Percentiles rank a stretch among this genome's conserved stretches.
Evolutionary conservation across 2,329 filamentous ascomycete species (phyloP).

Genomic region (Fusarium graminum): DNA sequence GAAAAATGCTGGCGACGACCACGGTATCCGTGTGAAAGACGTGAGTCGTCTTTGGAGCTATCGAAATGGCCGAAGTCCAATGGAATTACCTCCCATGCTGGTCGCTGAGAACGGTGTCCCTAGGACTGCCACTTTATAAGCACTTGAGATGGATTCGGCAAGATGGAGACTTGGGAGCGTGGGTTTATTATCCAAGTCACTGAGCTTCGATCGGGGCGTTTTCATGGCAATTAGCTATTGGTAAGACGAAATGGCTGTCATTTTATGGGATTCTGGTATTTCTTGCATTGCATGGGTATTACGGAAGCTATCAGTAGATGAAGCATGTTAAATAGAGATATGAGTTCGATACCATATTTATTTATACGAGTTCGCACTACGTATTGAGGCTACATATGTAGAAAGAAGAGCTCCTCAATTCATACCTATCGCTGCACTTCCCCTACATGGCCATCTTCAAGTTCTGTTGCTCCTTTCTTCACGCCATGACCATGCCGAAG

Average conservation of each 20-base stretch:
- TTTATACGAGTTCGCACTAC: too few species aligned
- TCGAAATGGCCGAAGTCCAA: constrained; percentile 68
- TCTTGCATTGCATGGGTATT: not conserved
- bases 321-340: too few species aligned
- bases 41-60: constrained; percentile 74
- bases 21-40: constrained; percentile 67
- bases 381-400: too few species aligned
- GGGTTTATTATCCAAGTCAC: not conserved
- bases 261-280: not conserved
- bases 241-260: not conserved
- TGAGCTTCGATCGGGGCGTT: too few species aligned
- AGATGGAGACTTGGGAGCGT: not conserved
- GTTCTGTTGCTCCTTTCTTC: too few species aligned
- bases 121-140: constrained; percentile 57
- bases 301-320: too few species aligned
- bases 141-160: not conserved
- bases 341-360: too few species aligned
- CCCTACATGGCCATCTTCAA: too few species aligned
- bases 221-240: not conserved
- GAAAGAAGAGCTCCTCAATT: too few species aligned
- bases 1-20: constrained; percentile 47
- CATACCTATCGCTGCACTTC: too few species aligned
- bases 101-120: constrained; percentile 54
- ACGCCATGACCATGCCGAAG: not conserved
- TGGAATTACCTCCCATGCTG: constrained; percentile 57